Conservation (phyloP, 352 stramenopile species). For the Globisporangium cystogenes region DNA sequence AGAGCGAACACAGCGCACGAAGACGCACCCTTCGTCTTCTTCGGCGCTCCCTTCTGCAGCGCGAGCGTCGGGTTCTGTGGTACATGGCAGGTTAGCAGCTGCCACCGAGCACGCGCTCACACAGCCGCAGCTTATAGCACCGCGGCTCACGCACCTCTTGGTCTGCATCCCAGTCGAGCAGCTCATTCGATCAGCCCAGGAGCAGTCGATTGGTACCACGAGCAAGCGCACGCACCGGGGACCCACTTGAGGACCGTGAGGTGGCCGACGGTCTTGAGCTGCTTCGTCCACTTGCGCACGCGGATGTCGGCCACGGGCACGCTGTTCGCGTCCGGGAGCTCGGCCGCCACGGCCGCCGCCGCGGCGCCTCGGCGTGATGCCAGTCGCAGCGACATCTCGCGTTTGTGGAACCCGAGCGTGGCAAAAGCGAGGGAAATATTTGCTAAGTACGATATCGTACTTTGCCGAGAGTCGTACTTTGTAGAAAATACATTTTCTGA, state of each 20-base stretch:
- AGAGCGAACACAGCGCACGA: not conserved
- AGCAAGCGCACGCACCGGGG: constrained; percentile 26
- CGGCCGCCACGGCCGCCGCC: constrained; percentile 17
- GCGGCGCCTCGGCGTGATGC: constrained; percentile 19
- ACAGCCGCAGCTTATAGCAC: not conserved
- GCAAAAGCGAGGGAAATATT: too few species aligned
- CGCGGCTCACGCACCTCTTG: constrained; percentile 29
- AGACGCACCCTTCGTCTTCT: constrained; percentile 65
- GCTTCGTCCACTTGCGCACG: constrained; percentile 67
- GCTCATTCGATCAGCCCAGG: too few species aligned
- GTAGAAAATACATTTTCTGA: too few species aligned
- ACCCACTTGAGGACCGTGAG: constrained; percentile 72
- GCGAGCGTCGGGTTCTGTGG: constrained; percentile 50
- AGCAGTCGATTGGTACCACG: too few species aligned
- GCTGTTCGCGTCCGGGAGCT: constrained; percentile 13
- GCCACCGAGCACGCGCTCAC: not conserved
- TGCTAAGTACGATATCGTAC: too few species aligned
- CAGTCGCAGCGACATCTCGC: constrained; percentile 38
- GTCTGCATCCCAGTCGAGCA: constrained; percentile 21
- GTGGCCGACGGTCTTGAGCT: constrained; percentile 66
- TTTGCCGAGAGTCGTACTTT: too few species aligned
- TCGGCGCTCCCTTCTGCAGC: constrained; percentile 51
- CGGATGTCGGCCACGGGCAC: constrained; percentile 61
- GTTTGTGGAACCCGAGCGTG: too few species aligned
- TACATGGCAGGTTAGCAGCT: too few species aligned